Evolutionary conservation across 2,329 filamentous ascomycete species (phyloP), one percentile per base, ranked within the genome.

Genomic region (Beauveria medogensis): DNA sequence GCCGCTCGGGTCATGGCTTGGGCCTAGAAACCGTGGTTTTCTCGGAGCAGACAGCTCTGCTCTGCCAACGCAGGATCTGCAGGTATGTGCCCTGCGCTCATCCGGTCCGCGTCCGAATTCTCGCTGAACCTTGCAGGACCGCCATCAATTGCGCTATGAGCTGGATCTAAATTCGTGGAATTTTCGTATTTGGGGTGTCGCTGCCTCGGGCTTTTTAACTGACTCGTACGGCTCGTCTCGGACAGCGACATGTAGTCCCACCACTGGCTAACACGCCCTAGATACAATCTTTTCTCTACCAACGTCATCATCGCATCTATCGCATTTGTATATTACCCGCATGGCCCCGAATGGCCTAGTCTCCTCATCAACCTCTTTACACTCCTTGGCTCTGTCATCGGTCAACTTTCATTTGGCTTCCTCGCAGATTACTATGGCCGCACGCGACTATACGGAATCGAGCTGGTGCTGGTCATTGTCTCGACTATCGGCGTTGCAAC

Each of bases 401-500:
- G 80, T 34, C 80, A 82, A 65, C 67, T 82, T 26, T 66, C 78
- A 24, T 83, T 83, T 63, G 81, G 81, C 47, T 80, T 78, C 61
- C 74, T 83, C 6, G 81, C 80, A 43, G 81, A 83, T 64, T 77
- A 76, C 60, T 80, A 79, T 67, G 81, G 80, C n/a, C 76, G 81
- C 22, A 82, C 81, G 14, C 75, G 78, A 5, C 73, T 83, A 2
- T 83, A 83, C 61, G 81, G 81, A n/a, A 78, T 83, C 57, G 80
- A 83, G 67, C 71, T 83, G 16, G 73, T 82, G 18, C 78, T 83
- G 12, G 80, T 83, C 52, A 81, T 83, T 55, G 76, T 82, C 9
- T 82, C 80, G 18, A 83, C 80, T n/a, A 79, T 83, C 63, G 81
- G 81, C 9, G 78, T 82, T 3, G 79, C 79, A n/a, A 81, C 79